phyloP scores from a whole-genome alignment of 1,139 yeast genomes.

The Yamadazyma atmosphaerica region DNA sequence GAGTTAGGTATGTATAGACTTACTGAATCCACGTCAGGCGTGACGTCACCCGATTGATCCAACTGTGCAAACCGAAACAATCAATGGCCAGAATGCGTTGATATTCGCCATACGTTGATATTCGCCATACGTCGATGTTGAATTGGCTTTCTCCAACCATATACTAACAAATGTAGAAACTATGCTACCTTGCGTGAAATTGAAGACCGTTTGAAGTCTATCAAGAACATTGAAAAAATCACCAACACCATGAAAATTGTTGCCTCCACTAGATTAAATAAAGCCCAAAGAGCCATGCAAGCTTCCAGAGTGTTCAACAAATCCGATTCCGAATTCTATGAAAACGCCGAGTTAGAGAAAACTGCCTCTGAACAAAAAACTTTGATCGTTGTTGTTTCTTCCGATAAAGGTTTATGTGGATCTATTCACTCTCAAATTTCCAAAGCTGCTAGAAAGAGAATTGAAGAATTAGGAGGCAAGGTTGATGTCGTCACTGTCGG shows the following conservation, averaged over 20 bases:
- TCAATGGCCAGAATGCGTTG: no score
- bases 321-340: conserved; percentile 77
- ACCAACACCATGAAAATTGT: conserved; percentile 99
- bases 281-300: conserved; percentile 95
- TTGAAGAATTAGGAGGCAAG: conserved; percentile 57
- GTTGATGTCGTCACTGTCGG: conserved; percentile 89
- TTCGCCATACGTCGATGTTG: no score
- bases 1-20: conserved; percentile 51
- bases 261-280: conserved; percentile 94
- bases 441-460: conserved; percentile 76
- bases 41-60: not conserved
- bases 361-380: conserved; percentile 54
- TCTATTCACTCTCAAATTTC: conserved; percentile 95
- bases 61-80: not conserved
- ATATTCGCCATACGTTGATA: no score
- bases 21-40: not conserved
- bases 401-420: conserved; percentile 99
- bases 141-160: no score
- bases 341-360: conserved; percentile 75
- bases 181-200: conserved; percentile 99
- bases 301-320: conserved; percentile 84
- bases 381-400: conserved; percentile 81
- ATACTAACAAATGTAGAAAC: conserved; percentile 51
- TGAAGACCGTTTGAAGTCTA: conserved; percentile 96
- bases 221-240: conserved; percentile 97